Evolutionary conservation across 2,329 filamentous ascomycete species (phyloP).

Genomic region (Calonectria hawksworthii): DNA sequence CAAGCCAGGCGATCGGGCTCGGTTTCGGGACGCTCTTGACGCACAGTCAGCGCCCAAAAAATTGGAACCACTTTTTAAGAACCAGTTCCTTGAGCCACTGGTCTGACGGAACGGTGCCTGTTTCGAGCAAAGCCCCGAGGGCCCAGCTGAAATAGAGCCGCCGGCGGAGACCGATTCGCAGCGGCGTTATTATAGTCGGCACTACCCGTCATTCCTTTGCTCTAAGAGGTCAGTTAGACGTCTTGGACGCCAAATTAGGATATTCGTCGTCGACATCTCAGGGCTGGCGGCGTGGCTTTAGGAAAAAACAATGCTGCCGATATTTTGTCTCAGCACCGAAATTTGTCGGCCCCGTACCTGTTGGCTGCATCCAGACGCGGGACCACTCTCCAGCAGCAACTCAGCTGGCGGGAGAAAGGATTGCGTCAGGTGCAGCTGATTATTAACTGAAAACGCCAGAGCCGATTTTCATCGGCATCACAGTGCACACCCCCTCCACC

Average conservation of each 20-base stretch:
- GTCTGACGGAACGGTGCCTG: constrained; percentile 33
- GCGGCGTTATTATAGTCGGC: background rate
- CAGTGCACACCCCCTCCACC: constrained; percentile 1
- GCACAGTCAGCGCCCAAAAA: constrained; percentile 16
- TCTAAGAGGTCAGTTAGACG: constrained; percentile 30
- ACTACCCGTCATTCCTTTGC: constrained; percentile 36
- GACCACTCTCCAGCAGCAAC: background rate
- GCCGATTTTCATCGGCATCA: constrained; percentile 28
- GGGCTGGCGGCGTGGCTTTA: background rate
- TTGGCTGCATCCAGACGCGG: constrained; percentile 2
- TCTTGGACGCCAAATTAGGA: constrained; percentile 24
- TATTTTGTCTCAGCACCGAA: constrained; percentile 31
- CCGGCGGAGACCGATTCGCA: constrained; percentile 15
- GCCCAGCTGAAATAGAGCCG: constrained; percentile 11
- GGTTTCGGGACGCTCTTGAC: constrained; percentile 24
- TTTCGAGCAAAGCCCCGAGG: constrained; percentile 35
- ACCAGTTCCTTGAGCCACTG: constrained; percentile 25
- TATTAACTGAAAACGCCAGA: constrained; percentile 8
- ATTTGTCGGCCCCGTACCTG: constrained; percentile 34
- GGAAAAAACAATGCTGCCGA: background rate
- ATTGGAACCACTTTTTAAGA: constrained; percentile 28
- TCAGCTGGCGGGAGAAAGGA: background rate
- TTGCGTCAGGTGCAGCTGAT: background rate
- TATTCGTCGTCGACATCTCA: background rate
- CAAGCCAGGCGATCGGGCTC: constrained; percentile 19